Evolutionary conservation across 495 filamentous ascomycete species (phyloP).

Genomic region (Terfezia boudieri): DNA sequence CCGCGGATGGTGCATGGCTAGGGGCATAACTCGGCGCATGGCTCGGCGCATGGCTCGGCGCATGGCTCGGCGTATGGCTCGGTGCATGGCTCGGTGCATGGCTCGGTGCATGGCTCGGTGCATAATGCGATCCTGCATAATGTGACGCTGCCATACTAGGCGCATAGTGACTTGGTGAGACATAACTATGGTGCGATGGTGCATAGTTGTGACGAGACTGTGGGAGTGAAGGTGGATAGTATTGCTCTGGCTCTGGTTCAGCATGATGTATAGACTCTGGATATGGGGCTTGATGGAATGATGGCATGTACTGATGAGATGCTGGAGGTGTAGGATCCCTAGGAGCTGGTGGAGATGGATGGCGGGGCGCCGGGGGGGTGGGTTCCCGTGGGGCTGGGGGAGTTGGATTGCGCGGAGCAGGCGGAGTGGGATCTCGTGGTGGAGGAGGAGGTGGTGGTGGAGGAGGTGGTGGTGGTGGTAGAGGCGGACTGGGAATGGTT

Average conservation of each 20-base stretch:
- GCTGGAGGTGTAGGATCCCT: background rate
- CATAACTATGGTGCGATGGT: background rate
- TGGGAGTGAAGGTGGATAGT: background rate
- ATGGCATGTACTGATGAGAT: background rate
- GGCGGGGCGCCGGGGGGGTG: slow-evolving; percentile 1
- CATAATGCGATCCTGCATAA: too few species aligned
- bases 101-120: too few species aligned
- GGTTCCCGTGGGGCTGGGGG: slow-evolving; percentile 5
- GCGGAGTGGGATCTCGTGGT: background rate
- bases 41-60: too few species aligned
- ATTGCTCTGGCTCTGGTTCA: background rate
- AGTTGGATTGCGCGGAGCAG: background rate
- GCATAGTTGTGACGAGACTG: background rate
- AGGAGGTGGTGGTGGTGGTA: slow-evolving; percentile 4
- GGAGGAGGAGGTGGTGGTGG: slow-evolving; percentile 8
- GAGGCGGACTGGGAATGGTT: slow-evolving; percentile 2
- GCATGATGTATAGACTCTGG: background rate
- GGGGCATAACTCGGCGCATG: too few species aligned
- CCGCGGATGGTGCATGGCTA: too few species aligned
- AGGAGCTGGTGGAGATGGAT: slow-evolving; percentile 2
- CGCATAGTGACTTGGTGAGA: too few species aligned
- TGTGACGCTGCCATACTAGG: too few species aligned
- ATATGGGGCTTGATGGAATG: background rate
- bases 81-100: too few species aligned
- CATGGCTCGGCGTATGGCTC: too few species aligned